Base-by-base conservation (phyloP, 805 yeast genomes). In the Dipodascus albidus region DNA sequence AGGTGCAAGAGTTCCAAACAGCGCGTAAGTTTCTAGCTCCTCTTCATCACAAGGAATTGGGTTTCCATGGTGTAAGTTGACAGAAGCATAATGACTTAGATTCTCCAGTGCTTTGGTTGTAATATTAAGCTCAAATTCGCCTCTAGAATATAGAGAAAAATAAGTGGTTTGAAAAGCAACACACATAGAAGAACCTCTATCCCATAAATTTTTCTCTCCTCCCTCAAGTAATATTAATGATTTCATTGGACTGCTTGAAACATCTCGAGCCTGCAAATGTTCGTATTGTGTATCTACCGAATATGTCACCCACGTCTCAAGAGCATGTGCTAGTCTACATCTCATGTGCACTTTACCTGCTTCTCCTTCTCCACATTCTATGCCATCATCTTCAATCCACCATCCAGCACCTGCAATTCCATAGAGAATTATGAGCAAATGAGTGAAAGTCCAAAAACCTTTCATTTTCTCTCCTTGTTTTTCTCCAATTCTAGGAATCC, bases 401-500 rank as follows among this genome's bases (percentile, higher is more conserved):
- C 38, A 31, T 15, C 38, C 38, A n/a, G 20, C 44, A 38, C 20
- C 20, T 6, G 14, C 44, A 6, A 38, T 14, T n/a, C 20, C 44
- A 17, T 6, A 38, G 44, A 38, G 44, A 9, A 31, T 9, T 9
- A 31, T 31, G 15, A 9, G 15, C 44, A 38, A 38, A 38, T 38
- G 44, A 4, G 44, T 11, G n/a, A 38, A n/a, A 6, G 4, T 38
- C 44, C 44, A 38, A 17, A 4, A 38, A 8, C 44, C 44, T 6
- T 38, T 38, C 20, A 38, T n/a, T 4, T 14, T 17, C 38, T 9
- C 15, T 31, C 9, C 38, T 31, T 31, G 14, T 38, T 8, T 38
- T 27, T 27, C 33, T 14, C 44, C 63, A 17, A 57, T 53, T 8
- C 66, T 57, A 1, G 70, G 68, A 51, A 65, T 58, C 35, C 69